Evolutionary conservation across 2,329 filamentous ascomycete species (phyloP).

Genomic region (Colletotrichum abscissum): DNA sequence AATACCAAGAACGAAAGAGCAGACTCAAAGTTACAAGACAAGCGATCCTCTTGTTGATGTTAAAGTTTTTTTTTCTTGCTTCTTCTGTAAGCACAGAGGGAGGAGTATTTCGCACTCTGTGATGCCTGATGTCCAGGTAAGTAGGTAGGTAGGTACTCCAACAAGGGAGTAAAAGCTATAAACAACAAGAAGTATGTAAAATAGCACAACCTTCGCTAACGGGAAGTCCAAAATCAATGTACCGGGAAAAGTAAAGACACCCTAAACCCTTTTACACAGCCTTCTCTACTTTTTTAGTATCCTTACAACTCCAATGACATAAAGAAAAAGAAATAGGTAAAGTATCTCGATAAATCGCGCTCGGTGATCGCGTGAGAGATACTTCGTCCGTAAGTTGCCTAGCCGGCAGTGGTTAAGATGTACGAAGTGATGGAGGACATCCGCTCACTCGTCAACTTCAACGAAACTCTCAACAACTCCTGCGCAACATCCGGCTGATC

Average conservation of each 20-base stretch:
- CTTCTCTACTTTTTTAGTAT: background rate
- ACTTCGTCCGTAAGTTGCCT: constrained; percentile 13
- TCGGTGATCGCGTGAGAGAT: background rate
- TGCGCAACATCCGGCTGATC: constrained; percentile 81
- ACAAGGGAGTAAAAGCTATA: background rate
- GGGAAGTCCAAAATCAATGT: background rate
- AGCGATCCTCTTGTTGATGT: background rate
- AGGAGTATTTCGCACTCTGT: background rate
- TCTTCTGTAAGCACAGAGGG: background rate
- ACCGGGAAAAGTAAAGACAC: background rate
- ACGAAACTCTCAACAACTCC: constrained; percentile 85
- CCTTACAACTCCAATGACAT: constrained; percentile 3
- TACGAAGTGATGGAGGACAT: constrained; percentile 78
- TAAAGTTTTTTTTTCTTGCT: background rate
- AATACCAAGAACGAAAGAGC: background rate
- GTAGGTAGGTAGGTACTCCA: background rate
- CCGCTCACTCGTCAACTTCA: constrained; percentile 94
- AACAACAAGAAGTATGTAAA: background rate
- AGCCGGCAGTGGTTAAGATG: constrained; percentile 62
- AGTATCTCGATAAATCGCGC: background rate
- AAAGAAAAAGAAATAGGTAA: background rate
- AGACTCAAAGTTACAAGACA: background rate
- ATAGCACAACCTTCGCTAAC: background rate
- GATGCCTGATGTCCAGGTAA: background rate
- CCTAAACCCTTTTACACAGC: background rate